A percentile compares a stretch with the other conserved stretches of the same genome.
Evolutionary conservation across 768 basidiomycete species (phyloP).

Genomic region (Mycena polygramma): DNA sequence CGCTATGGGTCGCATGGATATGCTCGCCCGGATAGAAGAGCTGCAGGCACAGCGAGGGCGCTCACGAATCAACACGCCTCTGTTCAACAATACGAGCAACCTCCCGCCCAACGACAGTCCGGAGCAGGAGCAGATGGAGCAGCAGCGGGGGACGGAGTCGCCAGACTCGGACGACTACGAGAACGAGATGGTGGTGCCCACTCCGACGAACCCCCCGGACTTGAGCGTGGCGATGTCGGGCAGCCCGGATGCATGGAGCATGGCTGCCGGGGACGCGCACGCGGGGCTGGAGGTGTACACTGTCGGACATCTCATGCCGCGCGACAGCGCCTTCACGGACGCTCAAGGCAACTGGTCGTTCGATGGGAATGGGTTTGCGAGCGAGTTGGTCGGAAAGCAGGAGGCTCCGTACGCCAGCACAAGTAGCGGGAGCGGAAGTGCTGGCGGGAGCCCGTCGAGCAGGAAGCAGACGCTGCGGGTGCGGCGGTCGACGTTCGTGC

Average conservation of each 20-base stretch:
- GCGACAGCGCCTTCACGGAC: conserved; percentile 57
- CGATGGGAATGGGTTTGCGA: conserved; percentile 54
- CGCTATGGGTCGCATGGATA: conserved; percentile 54
- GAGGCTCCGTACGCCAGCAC: conserved; percentile 38
- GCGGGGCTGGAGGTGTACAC: conserved; percentile 86
- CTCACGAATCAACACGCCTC: conserved; percentile 21
- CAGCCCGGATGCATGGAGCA: conserved; percentile 27
- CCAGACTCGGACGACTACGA: conserved; percentile 36
- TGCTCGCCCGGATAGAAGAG: conserved; percentile 67
- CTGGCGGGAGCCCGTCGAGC: conserved; percentile 45
- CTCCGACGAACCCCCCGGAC: conserved; percentile 39
- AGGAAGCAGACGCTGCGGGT: conserved; percentile 69
- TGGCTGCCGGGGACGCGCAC: conserved; percentile 52
- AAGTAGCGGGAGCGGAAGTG: conserved; percentile 40
- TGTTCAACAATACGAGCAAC: conserved; percentile 29
- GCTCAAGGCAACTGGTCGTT: conserved; percentile 73
- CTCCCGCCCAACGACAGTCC: neutral
- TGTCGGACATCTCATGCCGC: conserved; percentile 80
- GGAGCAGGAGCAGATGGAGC: conserved; percentile 16
- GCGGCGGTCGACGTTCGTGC: conserved; percentile 84
- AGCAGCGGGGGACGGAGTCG: conserved; percentile 11
- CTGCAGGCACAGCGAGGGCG: conserved; percentile 55
- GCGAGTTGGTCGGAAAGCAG: conserved; percentile 42
- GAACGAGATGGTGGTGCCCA: conserved; percentile 35
- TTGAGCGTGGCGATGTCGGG: conserved; percentile 43